Evolutionary conservation across 495 filamentous ascomycete species (phyloP).

Genomic region (Aspergillus panamensis): DNA sequence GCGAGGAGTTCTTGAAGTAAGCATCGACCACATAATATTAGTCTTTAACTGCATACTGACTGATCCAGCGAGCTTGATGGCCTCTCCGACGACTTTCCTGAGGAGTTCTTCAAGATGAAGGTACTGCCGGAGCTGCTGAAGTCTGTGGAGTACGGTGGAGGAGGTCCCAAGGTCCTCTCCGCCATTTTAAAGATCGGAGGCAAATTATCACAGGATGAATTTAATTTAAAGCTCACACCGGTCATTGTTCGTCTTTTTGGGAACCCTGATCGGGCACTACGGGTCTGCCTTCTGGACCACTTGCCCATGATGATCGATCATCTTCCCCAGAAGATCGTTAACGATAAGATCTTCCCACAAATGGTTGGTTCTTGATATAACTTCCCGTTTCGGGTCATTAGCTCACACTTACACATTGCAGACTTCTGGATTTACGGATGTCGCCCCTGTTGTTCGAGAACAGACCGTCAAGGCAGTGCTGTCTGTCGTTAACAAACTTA

Average conservation of each 20-base stretch:
- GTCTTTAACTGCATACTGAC: slow-evolving; percentile 2
- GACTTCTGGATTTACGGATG: slow-evolving; percentile 89
- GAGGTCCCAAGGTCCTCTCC: slow-evolving; percentile 84
- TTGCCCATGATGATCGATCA: slow-evolving; percentile 88
- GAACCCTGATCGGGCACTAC: slow-evolving; percentile 86
- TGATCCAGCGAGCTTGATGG: slow-evolving; percentile 70
- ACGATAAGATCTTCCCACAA: slow-evolving; percentile 94
- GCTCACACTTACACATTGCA: slow-evolving; percentile 26
- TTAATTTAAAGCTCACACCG: slow-evolving; percentile 76
- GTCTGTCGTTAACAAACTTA: slow-evolving; percentile 79
- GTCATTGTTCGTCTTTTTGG: slow-evolving; percentile 84
- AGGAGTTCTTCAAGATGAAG: slow-evolving; percentile 97
- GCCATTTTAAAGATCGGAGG: slow-evolving; percentile 85
- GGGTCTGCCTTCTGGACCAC: slow-evolving; percentile 88
- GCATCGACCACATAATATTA: slow-evolving; percentile 19
- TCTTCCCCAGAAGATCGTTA: slow-evolving; percentile 83
- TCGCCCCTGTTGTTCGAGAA: slow-evolving; percentile 87
- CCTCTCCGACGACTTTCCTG: slow-evolving; percentile 88
- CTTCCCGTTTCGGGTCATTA: slow-evolving; percentile 8
- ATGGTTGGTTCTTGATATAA: slow-evolving; percentile 55
- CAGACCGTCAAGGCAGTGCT: slow-evolving; percentile 93
- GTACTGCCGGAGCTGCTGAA: slow-evolving; percentile 93
- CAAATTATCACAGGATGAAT: slow-evolving; percentile 86
- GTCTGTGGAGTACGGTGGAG: slow-evolving; percentile 94
- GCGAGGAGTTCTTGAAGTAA: slow-evolving; percentile 80